Percentiles rank a stretch among this genome's conserved stretches.
Evolutionary conservation across 75 land plant genomes (phyloP).

Genomic region (Cryptomeria japonica): DNA sequence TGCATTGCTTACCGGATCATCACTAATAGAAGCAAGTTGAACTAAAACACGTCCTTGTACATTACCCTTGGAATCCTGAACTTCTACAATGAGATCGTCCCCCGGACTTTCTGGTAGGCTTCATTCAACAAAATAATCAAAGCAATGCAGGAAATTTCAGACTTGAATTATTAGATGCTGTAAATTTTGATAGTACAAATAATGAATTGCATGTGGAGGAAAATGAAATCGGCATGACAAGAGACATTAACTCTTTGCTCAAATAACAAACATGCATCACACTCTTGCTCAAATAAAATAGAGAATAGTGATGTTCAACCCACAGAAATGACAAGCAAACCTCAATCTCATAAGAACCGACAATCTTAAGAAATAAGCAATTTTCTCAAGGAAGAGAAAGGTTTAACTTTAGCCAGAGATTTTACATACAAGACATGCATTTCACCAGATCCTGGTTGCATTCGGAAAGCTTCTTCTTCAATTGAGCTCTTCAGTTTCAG

Average conservation of each 20-base stretch:
- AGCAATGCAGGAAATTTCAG: background rate
- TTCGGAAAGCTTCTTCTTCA: conserved; percentile 65
- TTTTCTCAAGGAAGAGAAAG: background rate
- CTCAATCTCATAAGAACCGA: background rate
- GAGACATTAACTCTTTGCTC: background rate
- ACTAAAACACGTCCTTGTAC: conserved; percentile 64
- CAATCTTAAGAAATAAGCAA: background rate
- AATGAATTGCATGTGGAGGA: background rate
- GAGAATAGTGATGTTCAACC: background rate
- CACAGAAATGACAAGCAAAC: background rate
- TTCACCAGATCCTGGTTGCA: conserved; percentile 91
- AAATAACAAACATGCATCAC: too few relatives aligned
- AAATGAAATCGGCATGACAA: background rate
- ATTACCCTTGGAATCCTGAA: conserved; percentile 78
- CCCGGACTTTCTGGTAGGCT: conserved; percentile 86
- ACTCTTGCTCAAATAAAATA: background rate
- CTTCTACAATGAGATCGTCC: conserved; percentile 76
- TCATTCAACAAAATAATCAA: background rate
- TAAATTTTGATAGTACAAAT: background rate
- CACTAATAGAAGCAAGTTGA: conserved; percentile 72
- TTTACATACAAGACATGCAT: conserved; percentile 77
- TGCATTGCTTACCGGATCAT: conserved; percentile 60
- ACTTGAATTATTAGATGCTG: background rate
- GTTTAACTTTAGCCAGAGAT: background rate
- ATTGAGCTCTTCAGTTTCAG: conserved; percentile 70